These are phyloP conservation scores for Pseudocercospora fijiensis DNA, from an alignment of 2,329 filamentous ascomycete genomes.

Conservation along the genomic window DNA sequence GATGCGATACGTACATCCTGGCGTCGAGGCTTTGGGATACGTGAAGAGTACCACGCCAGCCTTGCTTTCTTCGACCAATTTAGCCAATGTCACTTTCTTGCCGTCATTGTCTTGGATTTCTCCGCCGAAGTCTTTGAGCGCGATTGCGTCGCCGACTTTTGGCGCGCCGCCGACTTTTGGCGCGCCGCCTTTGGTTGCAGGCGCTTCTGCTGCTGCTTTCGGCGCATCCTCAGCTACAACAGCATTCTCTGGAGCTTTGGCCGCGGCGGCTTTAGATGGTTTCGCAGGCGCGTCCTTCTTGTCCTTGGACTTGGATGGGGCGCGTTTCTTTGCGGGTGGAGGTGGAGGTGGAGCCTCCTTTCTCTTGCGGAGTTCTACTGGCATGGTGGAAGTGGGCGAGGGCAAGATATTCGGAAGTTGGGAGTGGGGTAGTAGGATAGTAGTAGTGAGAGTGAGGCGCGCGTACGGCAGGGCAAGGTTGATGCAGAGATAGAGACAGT, in stretches of 20 bases:
- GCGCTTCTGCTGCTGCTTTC: constrained; percentile 8
- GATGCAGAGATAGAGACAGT: constrained; percentile 5
- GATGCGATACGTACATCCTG: constrained; percentile 91
- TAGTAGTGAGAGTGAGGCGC: not conserved
- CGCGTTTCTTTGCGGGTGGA: constrained; percentile 48
- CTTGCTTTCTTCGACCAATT: constrained; percentile 79
- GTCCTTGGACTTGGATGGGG: constrained; percentile 39
- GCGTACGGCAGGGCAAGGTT: not conserved
- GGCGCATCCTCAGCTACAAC: constrained; percentile 34
- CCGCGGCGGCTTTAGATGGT: constrained; percentile 41
- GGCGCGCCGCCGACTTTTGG: constrained; percentile 21
- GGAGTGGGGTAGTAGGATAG: not conserved
- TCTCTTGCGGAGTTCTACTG: constrained; percentile 62
- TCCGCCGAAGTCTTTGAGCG: constrained; percentile 58
- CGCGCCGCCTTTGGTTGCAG: not conserved
- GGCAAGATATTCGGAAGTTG: too few species aligned
- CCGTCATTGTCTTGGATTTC: constrained; percentile 86
- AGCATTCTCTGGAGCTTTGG: constrained; percentile 30
- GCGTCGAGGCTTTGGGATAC: constrained; percentile 91
- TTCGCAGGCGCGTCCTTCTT: constrained; percentile 30
- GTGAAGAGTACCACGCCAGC: constrained; percentile 89
- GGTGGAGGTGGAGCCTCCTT: constrained; percentile 54
- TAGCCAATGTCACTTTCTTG: constrained; percentile 72
- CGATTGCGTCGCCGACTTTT: constrained; percentile 53
- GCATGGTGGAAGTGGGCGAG: constrained; percentile 36